A percentile compares a stretch with the other conserved stretches of the same genome.
These are phyloP conservation scores for Fomes fomentarius DNA, from an alignment of 1,284 basidiomycete genomes.

Conservation along the genomic window DNA sequence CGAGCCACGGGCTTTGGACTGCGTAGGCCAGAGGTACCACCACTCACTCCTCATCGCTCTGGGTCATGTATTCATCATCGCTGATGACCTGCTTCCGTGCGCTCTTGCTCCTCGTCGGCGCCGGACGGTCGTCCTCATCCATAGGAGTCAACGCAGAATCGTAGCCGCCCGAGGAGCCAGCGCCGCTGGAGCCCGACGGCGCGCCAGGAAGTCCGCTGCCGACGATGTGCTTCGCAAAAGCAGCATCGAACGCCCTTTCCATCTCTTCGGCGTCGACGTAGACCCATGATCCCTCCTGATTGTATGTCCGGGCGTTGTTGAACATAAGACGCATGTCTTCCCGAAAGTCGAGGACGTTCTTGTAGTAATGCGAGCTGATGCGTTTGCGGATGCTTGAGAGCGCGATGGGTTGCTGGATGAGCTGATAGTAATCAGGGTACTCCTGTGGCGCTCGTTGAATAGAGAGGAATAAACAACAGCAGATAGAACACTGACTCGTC, in stretches of 20 bases:
- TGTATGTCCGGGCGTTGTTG: constrained; percentile 90
- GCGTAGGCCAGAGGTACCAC: neutral
- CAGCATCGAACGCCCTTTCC: constrained; percentile 80
- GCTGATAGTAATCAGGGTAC: constrained; percentile 86
- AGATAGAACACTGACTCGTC: constrained; percentile 52
- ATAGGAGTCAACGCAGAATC: constrained; percentile 74
- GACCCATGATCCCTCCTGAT: constrained; percentile 90
- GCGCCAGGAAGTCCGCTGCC: constrained; percentile 79
- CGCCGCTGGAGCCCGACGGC: constrained; percentile 35
- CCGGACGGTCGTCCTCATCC: constrained; percentile 73
- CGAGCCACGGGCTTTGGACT: neutral
- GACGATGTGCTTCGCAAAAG: constrained; percentile 59
- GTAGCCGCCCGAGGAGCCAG: constrained; percentile 52
- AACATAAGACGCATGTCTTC: constrained; percentile 92
- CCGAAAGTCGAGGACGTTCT: constrained; percentile 73
- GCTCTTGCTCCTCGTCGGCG: constrained; percentile 51
- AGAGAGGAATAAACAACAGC: constrained; percentile 1
- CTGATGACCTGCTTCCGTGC: constrained; percentile 72
- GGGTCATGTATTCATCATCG: constrained; percentile 63
- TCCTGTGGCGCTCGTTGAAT: constrained; percentile 48
- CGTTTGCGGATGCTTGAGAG: constrained; percentile 89
- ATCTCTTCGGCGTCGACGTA: constrained; percentile 93
- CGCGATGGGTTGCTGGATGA: constrained; percentile 79
- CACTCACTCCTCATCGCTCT: constrained; percentile 39
- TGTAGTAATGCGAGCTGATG: constrained; percentile 74